These are phyloP conservation scores for Plantago elongata DNA, from an alignment of 257 asterid species.

Conservation along the genomic window DNA sequence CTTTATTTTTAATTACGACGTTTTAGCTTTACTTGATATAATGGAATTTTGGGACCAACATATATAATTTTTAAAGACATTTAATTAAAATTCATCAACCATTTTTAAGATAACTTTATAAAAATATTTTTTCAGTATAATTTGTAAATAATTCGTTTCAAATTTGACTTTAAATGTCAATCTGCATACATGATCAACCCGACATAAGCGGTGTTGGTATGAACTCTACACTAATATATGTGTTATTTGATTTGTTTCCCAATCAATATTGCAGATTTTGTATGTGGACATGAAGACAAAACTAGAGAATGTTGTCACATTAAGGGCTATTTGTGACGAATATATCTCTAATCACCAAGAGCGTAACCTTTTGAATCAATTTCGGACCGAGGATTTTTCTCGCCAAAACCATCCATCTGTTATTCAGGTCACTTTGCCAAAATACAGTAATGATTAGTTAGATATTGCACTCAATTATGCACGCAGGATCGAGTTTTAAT, in stretches of 20 bases:
- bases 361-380: conserved; percentile 27
- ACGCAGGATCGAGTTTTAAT: background rate
- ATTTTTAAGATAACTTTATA: too few relatives aligned
- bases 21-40: too few relatives aligned
- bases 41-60: background rate
- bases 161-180: too few relatives aligned
- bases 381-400: conserved; percentile 27
- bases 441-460: background rate
- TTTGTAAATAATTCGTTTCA: too few relatives aligned
- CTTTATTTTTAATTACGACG: too few relatives aligned
- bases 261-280: conserved; percentile 33
- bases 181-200: too few relatives aligned
- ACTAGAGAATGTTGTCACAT: conserved; percentile 34
- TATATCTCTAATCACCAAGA: conserved; percentile 31
- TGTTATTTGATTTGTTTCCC: too few relatives aligned
- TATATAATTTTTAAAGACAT: too few relatives aligned
- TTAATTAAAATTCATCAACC: too few relatives aligned
- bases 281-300: conserved; percentile 45
- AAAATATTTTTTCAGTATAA: too few relatives aligned
- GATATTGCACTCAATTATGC: too few relatives aligned
- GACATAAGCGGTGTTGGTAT: background rate
- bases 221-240: too few relatives aligned
- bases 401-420: conserved; percentile 47
- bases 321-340: conserved; percentile 33
- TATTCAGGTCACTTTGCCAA: conserved; percentile 26